Evolutionary conservation across 2,329 filamentous ascomycete species (phyloP).

Genomic region (Albophoma yamanashiensis): DNA sequence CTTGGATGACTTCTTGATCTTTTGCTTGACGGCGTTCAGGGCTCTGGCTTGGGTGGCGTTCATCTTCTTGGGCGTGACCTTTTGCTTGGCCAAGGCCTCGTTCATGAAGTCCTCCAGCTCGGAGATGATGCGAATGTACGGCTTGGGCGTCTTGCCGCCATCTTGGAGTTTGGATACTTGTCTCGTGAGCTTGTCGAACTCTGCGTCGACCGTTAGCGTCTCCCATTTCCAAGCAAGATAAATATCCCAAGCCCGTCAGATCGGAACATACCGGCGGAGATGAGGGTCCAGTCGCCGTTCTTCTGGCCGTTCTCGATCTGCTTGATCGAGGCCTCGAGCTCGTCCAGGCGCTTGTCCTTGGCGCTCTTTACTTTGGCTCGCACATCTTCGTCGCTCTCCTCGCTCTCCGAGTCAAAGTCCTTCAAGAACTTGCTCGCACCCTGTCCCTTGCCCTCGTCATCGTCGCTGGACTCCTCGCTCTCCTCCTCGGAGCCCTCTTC

Average conservation of each 20-base stretch:
- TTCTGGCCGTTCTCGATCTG: slow-evolving; percentile 94
- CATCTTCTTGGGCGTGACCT: slow-evolving; percentile 96
- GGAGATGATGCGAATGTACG: slow-evolving; percentile 85
- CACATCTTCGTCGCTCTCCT: slow-evolving; percentile 79
- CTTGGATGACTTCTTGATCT: slow-evolving; percentile 98
- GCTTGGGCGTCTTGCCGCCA: slow-evolving; percentile 71
- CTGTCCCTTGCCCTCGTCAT: slow-evolving; percentile 53
- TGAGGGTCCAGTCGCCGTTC: slow-evolving; percentile 95
- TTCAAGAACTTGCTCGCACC: slow-evolving; percentile 80
- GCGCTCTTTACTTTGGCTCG: slow-evolving; percentile 88
- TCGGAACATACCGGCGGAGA: slow-evolving; percentile 64
- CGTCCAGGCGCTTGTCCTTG: slow-evolving; percentile 94
- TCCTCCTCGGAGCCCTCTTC: slow-evolving; percentile 38
- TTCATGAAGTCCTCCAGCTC: slow-evolving; percentile 93
- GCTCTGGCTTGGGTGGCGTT: slow-evolving; percentile 90
- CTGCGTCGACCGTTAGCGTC: slow-evolving; percentile 31
- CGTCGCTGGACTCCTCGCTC: slow-evolving; percentile 48
- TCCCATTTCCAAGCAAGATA: too few relatives aligned
- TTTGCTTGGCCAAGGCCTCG: slow-evolving; percentile 90
- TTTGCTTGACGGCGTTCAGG: slow-evolving; percentile 94
- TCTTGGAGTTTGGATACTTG: slow-evolving; percentile 71
- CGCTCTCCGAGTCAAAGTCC: slow-evolving; percentile 61
- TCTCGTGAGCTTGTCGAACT: slow-evolving; percentile 90
- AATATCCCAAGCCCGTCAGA: background rate
- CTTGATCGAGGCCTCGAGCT: slow-evolving; percentile 81